Percentiles rank a stretch among this genome's conserved stretches.
These are phyloP conservation scores for Tolypocladium paradoxum DNA, from an alignment of 2,329 filamentous ascomycete genomes.

Conservation along the genomic window DNA sequence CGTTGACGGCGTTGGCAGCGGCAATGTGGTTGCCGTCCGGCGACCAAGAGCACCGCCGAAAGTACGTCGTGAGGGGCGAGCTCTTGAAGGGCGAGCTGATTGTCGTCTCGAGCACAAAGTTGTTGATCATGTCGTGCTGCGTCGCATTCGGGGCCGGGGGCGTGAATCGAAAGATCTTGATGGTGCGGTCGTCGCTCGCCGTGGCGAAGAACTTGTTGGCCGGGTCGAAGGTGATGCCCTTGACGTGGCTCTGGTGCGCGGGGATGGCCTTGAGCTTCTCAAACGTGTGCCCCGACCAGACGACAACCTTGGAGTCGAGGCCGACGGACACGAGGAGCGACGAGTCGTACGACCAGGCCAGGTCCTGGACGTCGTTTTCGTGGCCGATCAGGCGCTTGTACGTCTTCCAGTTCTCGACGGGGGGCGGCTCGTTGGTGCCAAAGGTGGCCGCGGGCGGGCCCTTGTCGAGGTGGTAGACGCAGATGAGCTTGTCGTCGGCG, in stretches of 20 bases:
- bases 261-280: constrained; percentile 93
- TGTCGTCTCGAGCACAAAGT: constrained; percentile 89
- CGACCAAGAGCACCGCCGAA: constrained; percentile 92
- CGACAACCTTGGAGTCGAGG: constrained; percentile 92
- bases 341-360: constrained; percentile 94
- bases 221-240: constrained; percentile 96
- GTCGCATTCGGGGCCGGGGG: constrained; percentile 84
- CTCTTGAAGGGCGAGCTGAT: constrained; percentile 80
- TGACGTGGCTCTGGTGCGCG: constrained; percentile 93
- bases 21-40: constrained; percentile 96
- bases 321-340: constrained; percentile 94
- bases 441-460: constrained; percentile 72
- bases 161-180: constrained; percentile 93
- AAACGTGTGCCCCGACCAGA: constrained; percentile 97
- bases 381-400: constrained; percentile 88
- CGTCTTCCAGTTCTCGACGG: constrained; percentile 97
- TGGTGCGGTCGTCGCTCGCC: constrained; percentile 89
- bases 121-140: constrained; percentile 90
- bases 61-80: constrained; percentile 93
- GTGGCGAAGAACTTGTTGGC: constrained; percentile 99
- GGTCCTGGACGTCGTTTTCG: constrained; percentile 96
- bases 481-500: constrained; percentile 97
- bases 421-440: constrained; percentile 81
- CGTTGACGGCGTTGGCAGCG: constrained; percentile 92
- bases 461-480: constrained; percentile 85